phyloP scores from a whole-genome alignment of 768 basidiomycete genomes.

The Paxillus rubicundulus region DNA sequence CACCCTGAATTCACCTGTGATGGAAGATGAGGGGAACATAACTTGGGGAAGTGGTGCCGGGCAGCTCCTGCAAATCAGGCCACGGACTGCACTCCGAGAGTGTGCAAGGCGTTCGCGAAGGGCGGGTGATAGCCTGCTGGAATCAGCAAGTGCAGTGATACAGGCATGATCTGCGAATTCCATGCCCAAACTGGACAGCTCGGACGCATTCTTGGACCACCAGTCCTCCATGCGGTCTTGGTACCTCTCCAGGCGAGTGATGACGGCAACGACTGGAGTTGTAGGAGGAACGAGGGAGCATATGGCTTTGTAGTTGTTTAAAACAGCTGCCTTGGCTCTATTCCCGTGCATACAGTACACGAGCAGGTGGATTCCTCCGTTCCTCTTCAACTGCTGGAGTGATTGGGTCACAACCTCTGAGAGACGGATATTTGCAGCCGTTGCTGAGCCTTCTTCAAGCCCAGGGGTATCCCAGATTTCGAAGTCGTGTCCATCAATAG shows the following conservation, averaged over 20 bases:
- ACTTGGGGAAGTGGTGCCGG: neutral
- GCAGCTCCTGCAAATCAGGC: constrained; percentile 13
- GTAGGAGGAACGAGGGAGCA: constrained; percentile 3
- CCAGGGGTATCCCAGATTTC: constrained; percentile 20
- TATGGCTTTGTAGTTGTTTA: constrained; percentile 16
- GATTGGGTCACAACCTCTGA: constrained; percentile 4
- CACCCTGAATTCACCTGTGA: constrained; percentile 1
- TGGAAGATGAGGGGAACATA: constrained; percentile 9
- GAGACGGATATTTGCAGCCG: constrained; percentile 1
- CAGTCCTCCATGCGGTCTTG: constrained; percentile 19
- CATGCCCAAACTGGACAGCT: constrained; percentile 12
- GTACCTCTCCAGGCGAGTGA: constrained; percentile 22
- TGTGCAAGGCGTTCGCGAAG: constrained; percentile 12
- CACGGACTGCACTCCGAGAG: constrained; percentile 10
- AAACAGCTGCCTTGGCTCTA: constrained; percentile 16
- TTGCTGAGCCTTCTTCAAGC: constrained; percentile 11
- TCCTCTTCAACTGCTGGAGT: constrained; percentile 6
- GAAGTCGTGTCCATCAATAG: constrained; percentile 12
- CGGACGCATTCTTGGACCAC: constrained; percentile 18
- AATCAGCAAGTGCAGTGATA: constrained; percentile 13
- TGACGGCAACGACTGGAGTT: constrained; percentile 15
- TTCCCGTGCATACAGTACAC: constrained; percentile 20
- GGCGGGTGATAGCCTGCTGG: neutral
- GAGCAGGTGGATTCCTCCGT: constrained; percentile 15
- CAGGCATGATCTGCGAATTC: constrained; percentile 21